Conservation (phyloP, 2,329 filamentous ascomycete genomes). For the Calonectria crousiana region DNA sequence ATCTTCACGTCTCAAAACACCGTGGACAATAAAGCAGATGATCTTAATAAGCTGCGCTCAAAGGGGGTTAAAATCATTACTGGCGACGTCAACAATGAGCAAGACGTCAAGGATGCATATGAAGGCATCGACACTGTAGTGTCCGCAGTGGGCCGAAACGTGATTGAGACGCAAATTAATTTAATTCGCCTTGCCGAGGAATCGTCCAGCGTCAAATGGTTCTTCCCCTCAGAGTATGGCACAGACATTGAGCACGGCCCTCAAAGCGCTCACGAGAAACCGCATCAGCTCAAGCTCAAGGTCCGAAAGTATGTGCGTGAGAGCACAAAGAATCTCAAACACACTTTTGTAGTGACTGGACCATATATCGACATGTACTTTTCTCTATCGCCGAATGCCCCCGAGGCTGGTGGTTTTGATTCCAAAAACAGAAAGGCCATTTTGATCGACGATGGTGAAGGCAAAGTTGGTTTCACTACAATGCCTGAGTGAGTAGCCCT, state of each 20-base stretch:
- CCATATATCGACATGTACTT: constrained; percentile 77
- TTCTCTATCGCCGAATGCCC: constrained; percentile 44
- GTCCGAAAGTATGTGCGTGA: constrained; percentile 72
- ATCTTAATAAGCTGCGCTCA: constrained; percentile 37
- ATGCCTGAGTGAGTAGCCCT: constrained; percentile 73
- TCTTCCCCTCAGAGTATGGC: constrained; percentile 77
- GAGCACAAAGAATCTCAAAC: constrained; percentile 64
- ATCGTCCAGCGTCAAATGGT: constrained; percentile 67
- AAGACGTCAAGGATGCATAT: constrained; percentile 69
- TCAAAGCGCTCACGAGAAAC: constrained; percentile 69
- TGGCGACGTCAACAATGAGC: constrained; percentile 52
- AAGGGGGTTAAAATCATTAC: constrained; percentile 41
- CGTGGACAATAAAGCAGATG: constrained; percentile 30
- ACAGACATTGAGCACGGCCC: constrained; percentile 74
- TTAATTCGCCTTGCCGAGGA: constrained; percentile 71
- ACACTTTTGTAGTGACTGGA: constrained; percentile 78
- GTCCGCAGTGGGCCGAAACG: constrained; percentile 73
- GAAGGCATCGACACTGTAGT: constrained; percentile 73
- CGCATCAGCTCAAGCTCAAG: constrained; percentile 77
- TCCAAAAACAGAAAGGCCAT: constrained; percentile 67
- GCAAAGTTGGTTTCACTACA: constrained; percentile 74
- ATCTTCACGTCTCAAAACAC: constrained; percentile 48
- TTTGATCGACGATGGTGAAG: constrained; percentile 72
- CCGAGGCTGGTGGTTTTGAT: constrained; percentile 69
- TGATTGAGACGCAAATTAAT: constrained; percentile 70